Evolutionary conservation across 2,329 filamentous ascomycete genomes (phyloP), one percentile per base, ranked within the genome.

Genomic region (Cladophialophora psammophila): DNA sequence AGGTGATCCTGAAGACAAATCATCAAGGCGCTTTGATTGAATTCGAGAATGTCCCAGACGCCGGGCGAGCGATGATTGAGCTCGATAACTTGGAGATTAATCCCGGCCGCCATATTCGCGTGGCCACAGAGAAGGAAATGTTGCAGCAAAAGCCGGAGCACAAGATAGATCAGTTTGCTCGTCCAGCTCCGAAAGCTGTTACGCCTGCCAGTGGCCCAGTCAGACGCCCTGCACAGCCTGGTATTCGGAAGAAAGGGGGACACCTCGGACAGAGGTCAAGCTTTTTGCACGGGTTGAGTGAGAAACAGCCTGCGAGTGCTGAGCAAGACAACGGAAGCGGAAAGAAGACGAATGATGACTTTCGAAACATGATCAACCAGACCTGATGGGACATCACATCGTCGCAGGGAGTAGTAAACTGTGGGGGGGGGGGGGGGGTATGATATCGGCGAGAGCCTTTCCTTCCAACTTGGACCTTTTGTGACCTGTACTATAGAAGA

Each of bases 11-110:
- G 10, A 89, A 93, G 54, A 92, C 93, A 1, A 87, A 93, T 67
- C 91, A 96, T 69, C 89, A 90, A 65, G 94, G 93, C 12, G 95
- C 94, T 5, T 90, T 94, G 63, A 85, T 98, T 42, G 95, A 98
- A 75, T 97, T 91, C 74, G 81, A 82, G 2, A 88, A 92, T 59
- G 84, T 90, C 1, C 83, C 88, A 2, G 85, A 88, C 40, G 91
- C 91, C 0, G 94, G 94, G 32, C 91, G 80, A 66, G 82, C 81
- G 4, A 75, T 78, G 5, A 70, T 84, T 57, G 79, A 76, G n/a
- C 76, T 84, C 5, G 81, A 83, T 62, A 81, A 81, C 3, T 75
- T 79, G 59, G 81, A 83, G 70, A 82, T 84, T 64, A 73, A 68
- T 1, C 75, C 79, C 0, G 81, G 80, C 9, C 78, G 81, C 3